Evolutionary conservation across 164 flowering plant species (phyloP).

Genomic region (Brasenia schreberi): DNA sequence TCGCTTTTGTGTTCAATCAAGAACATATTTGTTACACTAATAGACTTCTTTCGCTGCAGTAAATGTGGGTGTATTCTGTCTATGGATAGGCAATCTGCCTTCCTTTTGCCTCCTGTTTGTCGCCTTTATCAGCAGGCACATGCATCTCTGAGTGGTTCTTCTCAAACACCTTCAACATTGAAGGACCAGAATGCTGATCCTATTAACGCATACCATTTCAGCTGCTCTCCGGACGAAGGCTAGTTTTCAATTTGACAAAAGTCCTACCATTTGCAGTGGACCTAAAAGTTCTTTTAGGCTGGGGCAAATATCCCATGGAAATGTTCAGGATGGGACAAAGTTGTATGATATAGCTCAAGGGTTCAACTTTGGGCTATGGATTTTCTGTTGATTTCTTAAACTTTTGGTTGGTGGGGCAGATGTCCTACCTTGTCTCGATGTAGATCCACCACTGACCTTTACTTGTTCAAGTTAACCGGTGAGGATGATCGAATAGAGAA

Average conservation of each 20-base stretch:
- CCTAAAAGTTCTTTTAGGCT: too few species aligned
- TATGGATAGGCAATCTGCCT: slow-evolving; percentile 49
- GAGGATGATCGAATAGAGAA: too few species aligned
- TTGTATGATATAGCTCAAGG: too few species aligned
- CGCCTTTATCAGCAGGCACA: slow-evolving; percentile 35
- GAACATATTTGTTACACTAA: background rate
- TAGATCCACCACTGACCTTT: too few species aligned
- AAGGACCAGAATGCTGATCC: slow-evolving; percentile 25
- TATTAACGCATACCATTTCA: slow-evolving; percentile 43
- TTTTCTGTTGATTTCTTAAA: too few species aligned
- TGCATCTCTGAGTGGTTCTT: slow-evolving; percentile 6
- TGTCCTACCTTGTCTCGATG: too few species aligned
- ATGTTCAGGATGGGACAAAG: too few species aligned
- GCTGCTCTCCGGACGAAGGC: slow-evolving; percentile 45
- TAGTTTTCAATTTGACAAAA: slow-evolving; percentile 7
- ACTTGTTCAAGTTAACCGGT: too few species aligned
- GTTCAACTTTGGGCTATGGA: too few species aligned
- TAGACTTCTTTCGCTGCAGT: slow-evolving; percentile 28
- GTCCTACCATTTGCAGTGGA: too few species aligned
- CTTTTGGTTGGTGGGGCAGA: too few species aligned
- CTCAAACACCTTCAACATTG: slow-evolving; percentile 16
- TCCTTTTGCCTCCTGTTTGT: slow-evolving; percentile 63
- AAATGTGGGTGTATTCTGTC: slow-evolving; percentile 57
- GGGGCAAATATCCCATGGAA: too few species aligned
- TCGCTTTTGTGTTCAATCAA: background rate